Base-by-base conservation (phyloP, 2,329 filamentous ascomycete genomes). In the Alternaria hordeiaustralica region DNA sequence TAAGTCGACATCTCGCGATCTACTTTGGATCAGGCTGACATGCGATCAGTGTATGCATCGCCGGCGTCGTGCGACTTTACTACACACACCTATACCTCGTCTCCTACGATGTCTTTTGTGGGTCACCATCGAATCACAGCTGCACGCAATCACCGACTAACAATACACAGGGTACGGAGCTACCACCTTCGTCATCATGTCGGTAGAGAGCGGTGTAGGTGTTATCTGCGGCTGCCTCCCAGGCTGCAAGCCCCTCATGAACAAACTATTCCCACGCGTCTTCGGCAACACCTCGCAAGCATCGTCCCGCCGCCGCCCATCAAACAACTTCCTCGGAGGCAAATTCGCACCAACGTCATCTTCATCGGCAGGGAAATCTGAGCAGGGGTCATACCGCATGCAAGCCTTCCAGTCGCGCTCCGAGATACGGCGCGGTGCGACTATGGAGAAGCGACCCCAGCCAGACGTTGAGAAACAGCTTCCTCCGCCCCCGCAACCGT, bases 151-250 rank as follows among this genome's bases (percentile, higher is more conserved):
- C 53, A 20, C 15, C 51, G 25, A 54, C 13, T 53, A 20, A 50
- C 41, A 6, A 50, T 36, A 26, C 10, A 26, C 36, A 72, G 73
- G 68, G 70, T 62, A 78, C 28, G 76, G 73, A n/a, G 69, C 69
- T 9, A 65, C 66, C 10, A 65, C 71, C 20, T 77, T 72, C 56
- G 67, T 72, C 47, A 70, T 77, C 49, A 68, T 73, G 55, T 71
- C 69, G 2, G 65, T 76, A 23, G 77, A 79, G 58, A 66, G 66
- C 41, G 68, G 71, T 43, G 26, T 75, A 4, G 77, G 74, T n/a
- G 74, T 79, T 8, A 68, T 70, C 9, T 78, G 75, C 46, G 76
- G 75, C 30, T 79, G 74, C 41, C 70, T 79, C 5, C 75, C 75
- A 2, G 72, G 72, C 33, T 75, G 71, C 65, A 78, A 78, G 58